phyloP scores from a whole-genome alignment of 2,329 filamentous ascomycete species.

The Aureobasidium sp. region DNA sequence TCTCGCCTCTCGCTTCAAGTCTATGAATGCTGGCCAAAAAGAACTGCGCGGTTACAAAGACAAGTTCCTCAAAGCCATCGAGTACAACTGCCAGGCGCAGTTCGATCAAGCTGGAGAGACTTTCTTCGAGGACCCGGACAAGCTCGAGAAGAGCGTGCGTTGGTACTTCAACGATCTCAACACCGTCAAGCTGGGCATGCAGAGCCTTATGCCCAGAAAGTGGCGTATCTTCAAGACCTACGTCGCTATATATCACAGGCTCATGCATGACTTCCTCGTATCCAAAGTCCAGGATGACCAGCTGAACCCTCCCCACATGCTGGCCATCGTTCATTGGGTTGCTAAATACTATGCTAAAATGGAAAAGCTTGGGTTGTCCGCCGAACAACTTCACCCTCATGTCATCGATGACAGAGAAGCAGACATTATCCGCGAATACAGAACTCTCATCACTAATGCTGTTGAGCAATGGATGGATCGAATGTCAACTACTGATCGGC shows the following conservation, averaged over 20 bases:
- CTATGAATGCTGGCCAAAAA: constrained; percentile 87
- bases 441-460: constrained; percentile 87
- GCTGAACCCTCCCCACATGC: constrained; percentile 75
- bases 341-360: constrained; percentile 97
- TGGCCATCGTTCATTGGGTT: constrained; percentile 90
- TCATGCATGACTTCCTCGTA: constrained; percentile 92
- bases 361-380: constrained; percentile 73
- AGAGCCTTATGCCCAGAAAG: constrained; percentile 83
- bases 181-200: constrained; percentile 88
- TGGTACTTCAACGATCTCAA: constrained; percentile 99
- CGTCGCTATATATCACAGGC: constrained; percentile 78
- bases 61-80: constrained; percentile 79
- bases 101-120: constrained; percentile 63
- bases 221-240: constrained; percentile 95
- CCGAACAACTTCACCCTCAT: constrained; percentile 71
- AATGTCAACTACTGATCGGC: constrained; percentile 74
- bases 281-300: constrained; percentile 75
- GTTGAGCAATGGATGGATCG: constrained; percentile 97
- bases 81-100: constrained; percentile 62
- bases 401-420: constrained; percentile 83
- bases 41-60: constrained; percentile 93
- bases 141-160: constrained; percentile 76
- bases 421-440: constrained; percentile 88
- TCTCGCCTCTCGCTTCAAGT: constrained; percentile 86
- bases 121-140: constrained; percentile 75